A percentile compares a stretch with the other conserved stretches of the same genome.
phyloP scores from a whole-genome alignment of 345 rosid genomes.

The Eucalyptus erythrocorys region DNA sequence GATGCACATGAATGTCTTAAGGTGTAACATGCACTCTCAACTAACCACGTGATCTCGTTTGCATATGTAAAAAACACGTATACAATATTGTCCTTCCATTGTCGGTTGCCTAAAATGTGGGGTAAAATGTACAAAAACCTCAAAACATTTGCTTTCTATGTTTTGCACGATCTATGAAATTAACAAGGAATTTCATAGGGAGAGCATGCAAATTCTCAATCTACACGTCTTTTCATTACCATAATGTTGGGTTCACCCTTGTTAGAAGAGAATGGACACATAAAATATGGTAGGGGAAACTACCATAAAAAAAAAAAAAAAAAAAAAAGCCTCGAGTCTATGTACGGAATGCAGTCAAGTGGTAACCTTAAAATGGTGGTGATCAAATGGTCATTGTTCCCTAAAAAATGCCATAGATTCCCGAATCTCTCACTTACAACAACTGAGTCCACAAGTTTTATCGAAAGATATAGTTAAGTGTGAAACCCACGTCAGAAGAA shows the following conservation, averaged over 20 bases:
- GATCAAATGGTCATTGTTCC: background rate
- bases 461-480: background rate
- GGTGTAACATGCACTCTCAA: background rate
- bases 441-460: background rate
- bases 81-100: background rate
- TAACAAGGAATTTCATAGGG: background rate
- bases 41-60: background rate
- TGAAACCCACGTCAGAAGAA: background rate
- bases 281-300: background rate
- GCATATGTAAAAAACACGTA: background rate
- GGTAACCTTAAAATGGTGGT: background rate
- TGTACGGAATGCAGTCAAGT: background rate
- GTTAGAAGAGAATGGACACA: background rate
- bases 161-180: background rate
- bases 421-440: background rate
- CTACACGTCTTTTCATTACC: background rate
- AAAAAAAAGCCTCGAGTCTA: background rate
- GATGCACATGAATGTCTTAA: background rate
- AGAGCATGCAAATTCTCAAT: background rate
- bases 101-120: background rate
- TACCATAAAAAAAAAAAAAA: no score
- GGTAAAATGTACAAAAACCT: background rate
- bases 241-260: background rate
- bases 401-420: background rate
- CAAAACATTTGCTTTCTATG: background rate